These are phyloP conservation scores for Rhynchospora pubera DNA, from an alignment of 176 grass and related monocot species.

Conservation along the genomic window DNA sequence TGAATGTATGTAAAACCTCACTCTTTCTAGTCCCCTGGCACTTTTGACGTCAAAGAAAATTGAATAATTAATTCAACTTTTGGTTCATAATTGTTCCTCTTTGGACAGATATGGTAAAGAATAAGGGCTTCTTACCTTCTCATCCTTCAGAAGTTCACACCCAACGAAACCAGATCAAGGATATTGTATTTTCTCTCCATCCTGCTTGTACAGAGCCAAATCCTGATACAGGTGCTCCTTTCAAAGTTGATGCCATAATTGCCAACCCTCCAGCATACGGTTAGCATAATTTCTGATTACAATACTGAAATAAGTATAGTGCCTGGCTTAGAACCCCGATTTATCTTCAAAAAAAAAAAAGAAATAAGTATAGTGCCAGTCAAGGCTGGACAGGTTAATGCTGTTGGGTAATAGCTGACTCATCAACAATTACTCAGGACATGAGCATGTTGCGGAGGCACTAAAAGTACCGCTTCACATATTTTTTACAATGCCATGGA, in stretches of 20 bases:
- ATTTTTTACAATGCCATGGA: constrained; percentile 99
- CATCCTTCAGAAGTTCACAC: constrained; percentile 78
- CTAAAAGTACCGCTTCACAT: constrained; percentile 93
- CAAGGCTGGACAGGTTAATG: not conserved
- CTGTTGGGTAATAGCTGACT: constrained; percentile 25
- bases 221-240: constrained; percentile 58
- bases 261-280: constrained; percentile 92
- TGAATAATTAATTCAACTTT: not conserved
- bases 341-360: too few relatives aligned
- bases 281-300: constrained; percentile 28
- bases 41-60: not conserved
- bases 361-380: not conserved
- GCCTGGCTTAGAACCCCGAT: too few relatives aligned
- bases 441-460: constrained; percentile 87
- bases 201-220: constrained; percentile 72
- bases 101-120: constrained; percentile 87
- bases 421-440: constrained; percentile 52
- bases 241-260: constrained; percentile 92
- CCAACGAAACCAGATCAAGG: constrained; percentile 93
- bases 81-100: constrained; percentile 11
- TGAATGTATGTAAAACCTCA: constrained; percentile 47
- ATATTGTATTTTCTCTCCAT: constrained; percentile 78
- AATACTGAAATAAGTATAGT: not conserved
- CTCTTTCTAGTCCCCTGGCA: not conserved
- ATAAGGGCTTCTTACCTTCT: constrained; percentile 98